A percentile compares a stretch with the other conserved stretches of the same genome.
Evolutionary conservation across 208 protist genomes (phyloP).

Genomic region (Trypanosoma vivax): DNA sequence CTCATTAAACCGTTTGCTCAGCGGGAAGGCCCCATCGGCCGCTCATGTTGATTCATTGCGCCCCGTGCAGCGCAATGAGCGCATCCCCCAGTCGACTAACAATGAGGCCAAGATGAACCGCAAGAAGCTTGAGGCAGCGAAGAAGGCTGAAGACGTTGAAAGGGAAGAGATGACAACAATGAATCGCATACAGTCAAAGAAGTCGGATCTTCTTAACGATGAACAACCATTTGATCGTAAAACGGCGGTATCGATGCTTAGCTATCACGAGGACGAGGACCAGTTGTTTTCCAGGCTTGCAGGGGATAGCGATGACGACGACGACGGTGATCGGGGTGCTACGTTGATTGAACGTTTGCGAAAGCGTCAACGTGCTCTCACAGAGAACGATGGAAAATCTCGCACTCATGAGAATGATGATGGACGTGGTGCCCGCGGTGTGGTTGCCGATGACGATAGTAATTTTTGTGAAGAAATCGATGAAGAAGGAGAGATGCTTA

Average conservation of each 20-base stretch:
- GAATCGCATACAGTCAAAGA: slow-evolving; percentile 77
- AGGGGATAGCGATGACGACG: slow-evolving; percentile 26
- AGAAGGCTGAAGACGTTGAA: slow-evolving; percentile 78
- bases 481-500: slow-evolving; percentile 12
- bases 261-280: slow-evolving; percentile 86
- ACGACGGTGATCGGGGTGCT: slow-evolving; percentile 48
- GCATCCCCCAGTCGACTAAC: slow-evolving; percentile 22
- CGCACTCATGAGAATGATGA: slow-evolving; percentile 5
- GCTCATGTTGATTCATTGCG: slow-evolving; percentile 63
- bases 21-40: slow-evolving; percentile 59
- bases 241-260: slow-evolving; percentile 48
- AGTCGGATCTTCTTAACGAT: slow-evolving; percentile 45
- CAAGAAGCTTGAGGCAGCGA: slow-evolving; percentile 45
- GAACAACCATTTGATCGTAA: slow-evolving; percentile 17
- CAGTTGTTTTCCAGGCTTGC: slow-evolving; percentile 86
- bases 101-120: slow-evolving; percentile 59
- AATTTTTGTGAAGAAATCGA: slow-evolving; percentile 21
- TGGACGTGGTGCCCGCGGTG: slow-evolving; percentile 13
- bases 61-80: slow-evolving; percentile 43
- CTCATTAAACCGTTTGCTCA: slow-evolving; percentile 91
- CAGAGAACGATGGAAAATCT: slow-evolving; percentile 15
- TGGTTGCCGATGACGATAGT: slow-evolving; percentile 23
- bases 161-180: slow-evolving; percentile 74
- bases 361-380: slow-evolving; percentile 38
- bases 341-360: slow-evolving; percentile 77